phyloP scores from a whole-genome alignment of 1,139 yeast genomes.

The Suhomyces bribrorum region DNA sequence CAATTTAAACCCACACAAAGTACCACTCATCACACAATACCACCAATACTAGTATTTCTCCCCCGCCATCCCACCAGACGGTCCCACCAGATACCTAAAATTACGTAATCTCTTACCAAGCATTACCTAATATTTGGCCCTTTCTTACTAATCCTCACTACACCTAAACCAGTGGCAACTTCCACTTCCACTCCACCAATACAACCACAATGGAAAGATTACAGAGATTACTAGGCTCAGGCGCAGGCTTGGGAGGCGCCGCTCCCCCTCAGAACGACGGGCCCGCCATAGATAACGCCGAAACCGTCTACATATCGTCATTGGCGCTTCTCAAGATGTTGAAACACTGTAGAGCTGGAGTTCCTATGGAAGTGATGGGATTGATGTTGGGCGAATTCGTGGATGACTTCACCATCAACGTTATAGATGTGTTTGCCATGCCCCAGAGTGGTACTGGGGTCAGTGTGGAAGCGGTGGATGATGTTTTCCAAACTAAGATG shows the following conservation, averaged over 20 bases:
- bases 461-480: constrained; percentile 98
- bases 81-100: background rate
- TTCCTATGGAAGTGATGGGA: constrained; percentile 99
- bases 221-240: constrained; percentile 69
- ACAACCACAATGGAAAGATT: constrained; percentile 61
- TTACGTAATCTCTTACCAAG: background rate
- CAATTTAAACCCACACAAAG: too few species aligned
- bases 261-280: constrained; percentile 61
- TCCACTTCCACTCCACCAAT: constrained; percentile 1
- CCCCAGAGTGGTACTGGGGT: constrained; percentile 99
- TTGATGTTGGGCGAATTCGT: constrained; percentile 98
- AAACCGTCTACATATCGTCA: constrained; percentile 94
- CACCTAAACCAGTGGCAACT: constrained; percentile 8
- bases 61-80: too few species aligned
- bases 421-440: constrained; percentile 98
- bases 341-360: constrained; percentile 98
- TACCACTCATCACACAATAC: too few species aligned
- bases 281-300: constrained; percentile 90
- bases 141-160: background rate
- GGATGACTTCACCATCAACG: constrained; percentile 96
- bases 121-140: background rate
- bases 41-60: too few species aligned
- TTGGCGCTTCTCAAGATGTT: constrained; percentile 94
- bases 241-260: constrained; percentile 56
- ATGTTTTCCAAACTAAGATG: constrained; percentile 98